Evolutionary conservation across 495 filamentous ascomycete genomes (phyloP).

Genomic region (Penicillium paradoxum): DNA sequence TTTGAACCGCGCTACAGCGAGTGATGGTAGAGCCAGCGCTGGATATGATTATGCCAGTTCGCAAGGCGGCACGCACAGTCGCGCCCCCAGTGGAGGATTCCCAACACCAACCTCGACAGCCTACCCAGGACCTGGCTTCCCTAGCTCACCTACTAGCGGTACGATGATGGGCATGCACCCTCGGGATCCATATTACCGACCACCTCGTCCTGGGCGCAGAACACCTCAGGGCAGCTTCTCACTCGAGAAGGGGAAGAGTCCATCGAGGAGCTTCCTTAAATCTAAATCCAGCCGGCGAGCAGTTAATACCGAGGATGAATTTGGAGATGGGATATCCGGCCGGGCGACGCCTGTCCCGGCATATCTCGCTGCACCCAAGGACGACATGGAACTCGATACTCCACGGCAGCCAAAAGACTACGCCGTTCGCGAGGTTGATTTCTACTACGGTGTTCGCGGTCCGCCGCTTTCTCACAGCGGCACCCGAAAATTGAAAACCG

Average conservation of each 20-base stretch:
- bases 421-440: conserved; percentile 86
- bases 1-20: conserved; percentile 50
- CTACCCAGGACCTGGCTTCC: conserved; percentile 55
- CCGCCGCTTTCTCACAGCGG: conserved; percentile 79
- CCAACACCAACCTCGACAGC: conserved; percentile 69
- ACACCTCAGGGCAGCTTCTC: conserved; percentile 48
- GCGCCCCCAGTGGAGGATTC: conserved; percentile 45
- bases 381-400: conserved; percentile 52
- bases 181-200: conserved; percentile 77
- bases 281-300: conserved; percentile 18
- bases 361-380: conserved; percentile 46
- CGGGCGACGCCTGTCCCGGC: conserved; percentile 49
- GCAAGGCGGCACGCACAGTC: conserved; percentile 42
- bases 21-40: conserved; percentile 44
- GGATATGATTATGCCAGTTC: conserved; percentile 45
- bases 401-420: conserved; percentile 67
- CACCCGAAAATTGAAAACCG: conserved; percentile 81
- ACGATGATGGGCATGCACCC: conserved; percentile 43
- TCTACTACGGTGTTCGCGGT: conserved; percentile 88
- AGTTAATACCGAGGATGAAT: conserved; percentile 34
- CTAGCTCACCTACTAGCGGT: conserved; percentile 35
- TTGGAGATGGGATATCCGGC: conserved; percentile 47
- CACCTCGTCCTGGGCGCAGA: conserved; percentile 62
- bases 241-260: conserved; percentile 33
- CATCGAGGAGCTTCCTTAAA: conserved; percentile 40